Evolutionary conservation across 208 protist genomes (phyloP), one percentile per base, ranked within the genome.

Genomic region (Leishmania tropica): DNA sequence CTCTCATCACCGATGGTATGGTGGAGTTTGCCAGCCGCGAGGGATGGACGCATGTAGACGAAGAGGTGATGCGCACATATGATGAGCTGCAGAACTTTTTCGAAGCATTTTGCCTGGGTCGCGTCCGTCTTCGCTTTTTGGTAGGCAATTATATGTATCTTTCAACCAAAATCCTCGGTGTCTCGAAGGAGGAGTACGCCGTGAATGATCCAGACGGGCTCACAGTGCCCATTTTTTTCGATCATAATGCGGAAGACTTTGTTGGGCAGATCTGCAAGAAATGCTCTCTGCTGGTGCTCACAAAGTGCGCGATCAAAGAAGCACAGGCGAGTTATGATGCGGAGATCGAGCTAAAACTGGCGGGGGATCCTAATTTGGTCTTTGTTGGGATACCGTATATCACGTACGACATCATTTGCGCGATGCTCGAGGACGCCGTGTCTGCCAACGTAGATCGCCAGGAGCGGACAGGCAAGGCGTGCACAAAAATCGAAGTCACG

Each of bases 121-220:
- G 92, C 11, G 91, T 92, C 0, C 81, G 81, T 24, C 78, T 96
- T 8, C 90, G 92, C 31, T 93, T 96, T 78, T 65, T 96, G 3
- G 75, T 92, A 17, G 90, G 90, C 21, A 94, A 96, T 71, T 96
- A 94, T 76, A 85, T 96, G 83, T 91, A 94, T 68, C 83, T 96
- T 17, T 95, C 92, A 0, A 92, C 83, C 19, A 83, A 90, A 68
- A 91, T 95, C 78, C 81, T 95, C 0, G 48, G 86, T 17, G 71
- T 95, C 11, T 73, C 88, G 28, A 75, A 70, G 31, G 81, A 85
- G 15, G 62, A 79, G 31, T 88, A 86, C 54, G 40, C 80, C 37
- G 35, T 75, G 7, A 73, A 83, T 28, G 88, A 93, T 72, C 82
- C 81, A 2, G 87, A 93, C 13, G 86, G 87, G 31, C 51, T 83